phyloP scores from a whole-genome alignment of 78 protist genomes.

The Mastigamoeba balamuthi region DNA sequence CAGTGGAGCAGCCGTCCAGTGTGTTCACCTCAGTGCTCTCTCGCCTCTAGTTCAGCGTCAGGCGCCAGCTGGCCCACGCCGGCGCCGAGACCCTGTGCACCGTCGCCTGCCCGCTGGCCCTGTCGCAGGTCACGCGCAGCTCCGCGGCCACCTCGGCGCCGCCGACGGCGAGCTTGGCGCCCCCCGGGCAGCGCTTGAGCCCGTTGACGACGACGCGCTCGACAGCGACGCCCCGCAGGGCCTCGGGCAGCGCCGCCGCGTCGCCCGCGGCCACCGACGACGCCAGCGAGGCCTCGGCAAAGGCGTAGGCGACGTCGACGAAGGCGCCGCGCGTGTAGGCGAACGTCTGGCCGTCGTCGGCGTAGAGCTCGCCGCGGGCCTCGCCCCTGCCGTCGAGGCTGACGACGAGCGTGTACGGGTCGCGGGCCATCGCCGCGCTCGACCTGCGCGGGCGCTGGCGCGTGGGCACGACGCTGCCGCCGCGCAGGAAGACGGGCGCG shows the following conservation, averaged over 20 bases:
- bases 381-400: not conserved
- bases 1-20: too few relatives aligned
- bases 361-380: conserved; percentile 66
- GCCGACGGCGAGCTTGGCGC: too few relatives aligned
- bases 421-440: conserved; percentile 48
- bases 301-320: conserved; percentile 11
- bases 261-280: not conserved
- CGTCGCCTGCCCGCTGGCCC: too few relatives aligned
- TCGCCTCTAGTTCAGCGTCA: too few relatives aligned
- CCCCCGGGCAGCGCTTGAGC: not conserved
- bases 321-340: conserved; percentile 37
- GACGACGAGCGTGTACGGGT: conserved; percentile 78
- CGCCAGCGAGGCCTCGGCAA: conserved; percentile 6
- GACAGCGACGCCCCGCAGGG: not conserved
- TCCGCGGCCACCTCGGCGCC: too few relatives aligned
- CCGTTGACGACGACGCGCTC: conserved; percentile 53
- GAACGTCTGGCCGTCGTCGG: conserved; percentile 65
- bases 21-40: too few relatives aligned
- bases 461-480: conserved; percentile 78
- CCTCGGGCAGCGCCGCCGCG: not conserved
- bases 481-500: conserved; percentile 65
- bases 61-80: too few relatives aligned
- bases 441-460: conserved; percentile 71
- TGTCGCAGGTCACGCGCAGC: too few relatives aligned
- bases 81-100: too few relatives aligned